These are phyloP conservation scores for Fusarium sp. DNA, from an alignment of 2,329 filamentous ascomycete genomes.

Conservation along the genomic window DNA sequence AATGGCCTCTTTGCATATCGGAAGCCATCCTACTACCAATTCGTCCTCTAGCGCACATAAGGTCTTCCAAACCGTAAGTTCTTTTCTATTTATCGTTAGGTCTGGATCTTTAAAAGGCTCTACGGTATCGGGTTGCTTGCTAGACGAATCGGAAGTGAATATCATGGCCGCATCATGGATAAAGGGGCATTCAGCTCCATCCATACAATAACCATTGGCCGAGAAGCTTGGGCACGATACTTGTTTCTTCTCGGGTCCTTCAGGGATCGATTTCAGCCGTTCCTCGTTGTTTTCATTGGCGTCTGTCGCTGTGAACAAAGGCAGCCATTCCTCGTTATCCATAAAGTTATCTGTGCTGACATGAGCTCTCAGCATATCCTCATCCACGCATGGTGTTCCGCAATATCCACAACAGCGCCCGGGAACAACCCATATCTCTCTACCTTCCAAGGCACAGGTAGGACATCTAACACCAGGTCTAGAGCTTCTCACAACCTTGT, in stretches of 20 bases:
- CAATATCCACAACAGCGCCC: not conserved
- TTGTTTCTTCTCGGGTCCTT: rapidly evolving
- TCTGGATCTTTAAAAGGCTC: rapidly evolving
- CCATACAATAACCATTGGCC: rapidly evolving
- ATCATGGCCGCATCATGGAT: rapidly evolving
- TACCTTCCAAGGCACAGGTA: not conserved
- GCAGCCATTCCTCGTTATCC: no score
- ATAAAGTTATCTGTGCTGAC: no score
- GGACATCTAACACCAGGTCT: rapidly evolving
- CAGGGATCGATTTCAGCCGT: rapidly evolving
- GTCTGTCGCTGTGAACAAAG: rapidly evolving
- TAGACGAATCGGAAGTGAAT: not conserved
- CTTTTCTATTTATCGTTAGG: rapidly evolving
- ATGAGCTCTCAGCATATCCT: not conserved
- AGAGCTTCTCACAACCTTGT: rapidly evolving
- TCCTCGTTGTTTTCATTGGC: rapidly evolving
- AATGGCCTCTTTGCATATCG: rapidly evolving
- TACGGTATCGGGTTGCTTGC: rapidly evolving
- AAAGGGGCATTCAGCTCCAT: not conserved
- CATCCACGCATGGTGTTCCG: rapidly evolving
- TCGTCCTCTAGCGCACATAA: rapidly evolving
- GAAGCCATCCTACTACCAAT: rapidly evolving
- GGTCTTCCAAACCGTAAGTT: rapidly evolving
- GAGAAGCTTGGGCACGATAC: rapidly evolving
- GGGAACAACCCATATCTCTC: rapidly evolving